phyloP scores from a whole-genome alignment of 1,284 basidiomycete genomes.

The Ceratobasidium sp. region DNA sequence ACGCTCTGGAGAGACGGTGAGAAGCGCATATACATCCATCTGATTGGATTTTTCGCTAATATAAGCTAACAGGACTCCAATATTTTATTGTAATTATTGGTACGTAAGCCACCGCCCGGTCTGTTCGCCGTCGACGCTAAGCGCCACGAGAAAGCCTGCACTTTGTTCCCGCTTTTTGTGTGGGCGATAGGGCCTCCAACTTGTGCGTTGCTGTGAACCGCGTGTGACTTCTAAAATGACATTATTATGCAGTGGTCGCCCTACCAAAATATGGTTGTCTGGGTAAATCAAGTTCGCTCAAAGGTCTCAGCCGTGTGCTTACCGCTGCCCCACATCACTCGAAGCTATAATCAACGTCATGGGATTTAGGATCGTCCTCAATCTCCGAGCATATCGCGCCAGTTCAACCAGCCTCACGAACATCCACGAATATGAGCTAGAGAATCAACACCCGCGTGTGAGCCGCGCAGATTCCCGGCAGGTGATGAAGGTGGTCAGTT shows the following conservation, averaged over 20 bases:
- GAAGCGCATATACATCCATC: background rate
- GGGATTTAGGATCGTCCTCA: constrained; percentile 26
- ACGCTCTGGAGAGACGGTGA: constrained; percentile 32
- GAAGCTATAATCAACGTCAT: constrained; percentile 18
- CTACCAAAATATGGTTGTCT: constrained; percentile 24
- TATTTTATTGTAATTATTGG: constrained; percentile 29
- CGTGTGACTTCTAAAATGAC: background rate
- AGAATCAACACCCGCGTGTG: background rate
- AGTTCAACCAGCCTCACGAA: background rate
- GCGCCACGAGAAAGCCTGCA: constrained; percentile 2
- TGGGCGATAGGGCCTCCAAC: constrained; percentile 24
- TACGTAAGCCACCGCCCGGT: background rate
- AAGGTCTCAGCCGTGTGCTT: background rate
- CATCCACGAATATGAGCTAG: constrained; percentile 12
- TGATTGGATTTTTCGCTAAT: background rate
- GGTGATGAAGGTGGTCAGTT: background rate
- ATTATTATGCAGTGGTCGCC: background rate
- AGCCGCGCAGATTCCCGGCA: background rate
- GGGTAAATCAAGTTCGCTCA: background rate
- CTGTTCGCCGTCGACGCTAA: background rate
- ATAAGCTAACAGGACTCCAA: constrained; percentile 7
- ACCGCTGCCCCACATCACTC: background rate
- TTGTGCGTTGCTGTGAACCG: background rate
- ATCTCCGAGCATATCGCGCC: constrained; percentile 12
- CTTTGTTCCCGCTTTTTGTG: constrained; percentile 19